A percentile compares a stretch with the other conserved stretches of the same genome.
These are phyloP conservation scores for Urostyla sp. DNA, from an alignment of 73 alveolate genomes.

Conservation along the genomic window DNA sequence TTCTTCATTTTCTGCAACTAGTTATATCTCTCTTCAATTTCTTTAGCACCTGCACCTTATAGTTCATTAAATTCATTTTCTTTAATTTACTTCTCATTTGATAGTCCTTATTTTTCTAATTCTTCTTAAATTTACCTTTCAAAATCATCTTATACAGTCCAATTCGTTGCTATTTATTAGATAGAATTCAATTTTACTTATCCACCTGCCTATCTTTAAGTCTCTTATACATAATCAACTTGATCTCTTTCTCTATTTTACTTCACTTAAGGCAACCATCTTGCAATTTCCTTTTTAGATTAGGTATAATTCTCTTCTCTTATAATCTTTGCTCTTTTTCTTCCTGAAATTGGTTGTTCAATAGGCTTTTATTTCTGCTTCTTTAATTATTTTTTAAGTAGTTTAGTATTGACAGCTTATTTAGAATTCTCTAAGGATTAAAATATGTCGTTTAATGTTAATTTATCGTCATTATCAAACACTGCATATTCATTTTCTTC, in stretches of 20 bases:
- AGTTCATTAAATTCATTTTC: conserved; percentile 58
- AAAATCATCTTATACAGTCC: conserved; percentile 21
- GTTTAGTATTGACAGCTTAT: conserved; percentile 12
- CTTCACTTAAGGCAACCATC: conserved; percentile 73
- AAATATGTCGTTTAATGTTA: conserved; percentile 43
- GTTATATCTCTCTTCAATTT: conserved; percentile 41
- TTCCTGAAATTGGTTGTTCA: conserved; percentile 17
- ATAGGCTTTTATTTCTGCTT: conserved; percentile 32
- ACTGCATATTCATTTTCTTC: neutral
- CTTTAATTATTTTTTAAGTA: conserved; percentile 21
- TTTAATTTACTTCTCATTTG: conserved; percentile 59
- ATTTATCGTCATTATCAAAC: conserved; percentile 1
- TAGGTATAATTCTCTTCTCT: conserved; percentile 64
- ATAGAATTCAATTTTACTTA: conserved; percentile 25
- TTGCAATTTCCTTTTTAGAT: conserved; percentile 60
- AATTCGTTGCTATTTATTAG: conserved; percentile 56
- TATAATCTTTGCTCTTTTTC: conserved; percentile 51
- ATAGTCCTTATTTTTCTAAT: conserved; percentile 53
- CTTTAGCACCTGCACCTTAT: conserved; percentile 47
- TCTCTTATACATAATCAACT: conserved; percentile 62
- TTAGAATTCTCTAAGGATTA: conserved; percentile 2
- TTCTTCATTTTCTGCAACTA: conserved; percentile 57
- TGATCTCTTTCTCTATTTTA: conserved; percentile 70
- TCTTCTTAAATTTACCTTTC: conserved; percentile 63
- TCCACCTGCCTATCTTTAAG: conserved; percentile 57